Evolutionary conservation across 768 basidiomycete species (phyloP).

Genomic region (Amanita muscaria): DNA sequence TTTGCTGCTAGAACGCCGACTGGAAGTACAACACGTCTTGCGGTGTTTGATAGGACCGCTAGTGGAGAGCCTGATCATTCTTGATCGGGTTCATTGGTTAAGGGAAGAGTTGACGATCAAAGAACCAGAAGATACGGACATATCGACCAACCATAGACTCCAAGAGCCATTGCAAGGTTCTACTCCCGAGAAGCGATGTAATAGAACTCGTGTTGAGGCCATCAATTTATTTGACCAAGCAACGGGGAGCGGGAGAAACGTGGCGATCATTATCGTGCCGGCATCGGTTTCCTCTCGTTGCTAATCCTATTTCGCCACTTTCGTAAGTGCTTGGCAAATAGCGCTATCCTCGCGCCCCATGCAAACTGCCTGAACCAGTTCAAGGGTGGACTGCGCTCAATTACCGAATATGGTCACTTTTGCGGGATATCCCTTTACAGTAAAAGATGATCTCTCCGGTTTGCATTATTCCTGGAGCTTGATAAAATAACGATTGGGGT

Average conservation of each 20-base stretch:
- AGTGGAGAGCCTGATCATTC: constrained; percentile 55
- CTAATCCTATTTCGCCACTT: neutral
- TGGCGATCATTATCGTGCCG: constrained; percentile 49
- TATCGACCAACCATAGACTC: neutral
- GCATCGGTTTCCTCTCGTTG: constrained; percentile 1
- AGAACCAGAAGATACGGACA: neutral
- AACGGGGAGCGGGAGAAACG: constrained; percentile 64
- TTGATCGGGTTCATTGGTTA: constrained; percentile 57
- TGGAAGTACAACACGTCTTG: constrained; percentile 56
- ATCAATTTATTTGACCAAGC: constrained; percentile 69
- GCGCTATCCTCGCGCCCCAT: too few species aligned
- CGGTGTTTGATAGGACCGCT: constrained; percentile 63
- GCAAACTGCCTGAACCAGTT: too few species aligned
- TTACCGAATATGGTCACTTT: too few species aligned
- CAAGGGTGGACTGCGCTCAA: too few species aligned
- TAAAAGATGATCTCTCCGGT: too few species aligned
- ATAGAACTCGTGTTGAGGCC: constrained; percentile 25
- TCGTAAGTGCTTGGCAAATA: neutral
- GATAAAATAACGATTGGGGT: too few species aligned
- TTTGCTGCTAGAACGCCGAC: constrained; percentile 24
- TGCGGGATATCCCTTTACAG: too few species aligned
- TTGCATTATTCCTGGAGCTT: too few species aligned
- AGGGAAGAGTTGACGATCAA: constrained; percentile 25
- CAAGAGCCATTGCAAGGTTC: neutral
- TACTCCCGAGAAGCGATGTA: constrained; percentile 5